Base-by-base conservation (phyloP, 2,329 filamentous ascomycete genomes). In the Colletotrichum liaoningense region DNA sequence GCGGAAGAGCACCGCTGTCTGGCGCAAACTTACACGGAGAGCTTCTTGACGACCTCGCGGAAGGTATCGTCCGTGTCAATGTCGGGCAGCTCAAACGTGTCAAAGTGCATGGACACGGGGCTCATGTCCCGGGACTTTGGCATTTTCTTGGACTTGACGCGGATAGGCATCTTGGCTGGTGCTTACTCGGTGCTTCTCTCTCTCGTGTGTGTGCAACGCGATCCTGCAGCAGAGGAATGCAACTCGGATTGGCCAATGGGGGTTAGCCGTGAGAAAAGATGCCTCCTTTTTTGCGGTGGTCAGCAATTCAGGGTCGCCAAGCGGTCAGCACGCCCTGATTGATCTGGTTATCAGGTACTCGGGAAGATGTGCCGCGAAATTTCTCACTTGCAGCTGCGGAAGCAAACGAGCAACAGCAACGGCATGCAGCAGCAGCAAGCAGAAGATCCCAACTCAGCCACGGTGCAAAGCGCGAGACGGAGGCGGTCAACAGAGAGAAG, bases 11-110 rank as follows among this genome's bases (percentile, higher is more conserved):
- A 16, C 2, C 38, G 38, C 14, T 4, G 33, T 30, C 5, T 30
- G 38, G 38, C 38, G 28, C 5, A 24, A 42, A 78, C 87, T 74
- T 81, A 93, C 90, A 86, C 79, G 1, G 91, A 92, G 46, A 94
- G 85, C 83, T 93, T 92, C 83, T 91, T 90, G 69, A 93, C 89
- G 22, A 94, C 85, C 16, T 87, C 85, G 58, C 91, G 89, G 78
- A 94, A 93, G 28, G 84, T 81, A 77, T 94, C 92, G 28, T 88
- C 83, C 19, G 87, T 82, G 8, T 79, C 81, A 77, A 94, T 92
- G 54, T 88, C 82, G 22, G 92, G 92, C 42, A 92, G 83, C 12
- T 84, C 79, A 4, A 76, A 60, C 26, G 81, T 79, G 62, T 83
- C 83, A 74, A 77, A 73, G 56, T 80, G 78, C 49, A 80, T 72